phyloP scores from a whole-genome alignment of 306 rosid genomes.

The Hippophae rhamnoides region DNA sequence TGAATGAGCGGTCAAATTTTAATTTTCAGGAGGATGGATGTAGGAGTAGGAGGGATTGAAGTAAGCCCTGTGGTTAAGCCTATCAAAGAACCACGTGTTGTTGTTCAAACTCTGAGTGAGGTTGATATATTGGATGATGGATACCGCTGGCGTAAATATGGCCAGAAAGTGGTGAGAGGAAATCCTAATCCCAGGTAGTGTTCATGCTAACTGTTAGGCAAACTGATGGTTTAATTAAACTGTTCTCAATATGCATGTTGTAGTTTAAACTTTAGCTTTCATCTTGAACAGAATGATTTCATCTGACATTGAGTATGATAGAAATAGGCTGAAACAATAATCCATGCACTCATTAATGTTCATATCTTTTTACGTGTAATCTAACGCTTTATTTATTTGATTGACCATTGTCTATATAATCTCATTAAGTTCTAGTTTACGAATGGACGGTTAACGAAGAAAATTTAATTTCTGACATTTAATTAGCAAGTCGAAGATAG shows the following conservation, averaged over 20 bases:
- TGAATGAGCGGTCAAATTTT: constrained; percentile 10
- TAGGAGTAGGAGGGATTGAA: constrained; percentile 51
- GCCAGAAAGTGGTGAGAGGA: constrained; percentile 98
- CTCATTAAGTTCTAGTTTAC: no score
- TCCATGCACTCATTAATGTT: constrained; percentile 13
- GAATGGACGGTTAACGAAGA: no score
- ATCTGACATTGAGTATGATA: neutral
- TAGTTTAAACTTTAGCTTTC: constrained; percentile 3
- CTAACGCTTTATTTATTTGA: neutral
- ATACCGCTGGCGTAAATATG: constrained; percentile 99
- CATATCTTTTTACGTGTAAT: constrained; percentile 7
- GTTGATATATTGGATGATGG: constrained; percentile 98
- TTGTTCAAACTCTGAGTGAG: constrained; percentile 95
- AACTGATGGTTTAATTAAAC: neutral
- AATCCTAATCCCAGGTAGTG: constrained; percentile 94
- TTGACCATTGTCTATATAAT: no score
- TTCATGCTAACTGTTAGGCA: constrained; percentile 15
- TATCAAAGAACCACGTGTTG: constrained; percentile 93
- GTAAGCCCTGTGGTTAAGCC: constrained; percentile 80
- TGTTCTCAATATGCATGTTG: constrained; percentile 7
- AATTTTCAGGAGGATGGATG: constrained; percentile 72
- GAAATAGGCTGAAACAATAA: constrained; percentile 1
- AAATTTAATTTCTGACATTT: no score
- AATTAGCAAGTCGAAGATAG: no score
- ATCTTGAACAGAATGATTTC: neutral